Base-by-base conservation (phyloP, 345 rosid species). In the Cardamine occulta region DNA sequence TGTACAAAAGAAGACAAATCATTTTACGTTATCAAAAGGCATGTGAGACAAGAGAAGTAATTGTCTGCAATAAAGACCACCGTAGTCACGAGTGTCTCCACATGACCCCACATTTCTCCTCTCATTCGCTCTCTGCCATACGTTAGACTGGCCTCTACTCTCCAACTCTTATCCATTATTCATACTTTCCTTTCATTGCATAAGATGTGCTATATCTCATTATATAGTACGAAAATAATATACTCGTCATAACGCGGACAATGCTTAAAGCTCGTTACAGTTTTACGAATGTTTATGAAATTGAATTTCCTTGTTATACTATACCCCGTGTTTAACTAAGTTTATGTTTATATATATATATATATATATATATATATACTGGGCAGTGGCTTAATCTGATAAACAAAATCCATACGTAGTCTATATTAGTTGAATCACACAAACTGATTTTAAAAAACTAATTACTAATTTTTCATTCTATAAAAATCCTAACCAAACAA, bases 21-120 rank as follows among this genome's bases (percentile, higher is more conserved):
- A 66, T 66, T 48, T 63, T 42, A 29, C 35, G 52, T 53, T 73
- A 73, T 23, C 13, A 40, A 35, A 69, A 28, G 39, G 80, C 35
- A 67, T 31, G 76, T 68, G 85, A 84, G 88, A 89, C 86, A 87
- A 83, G 83, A 75, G 76, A 74, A 73, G 51, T 70, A 23, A 76
- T 78, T 57, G 81, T 78, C 77, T 78, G 77, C 42, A 64, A 65
- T 51, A 12, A 71, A 72, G 81, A 78, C 68, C 72, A 77, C 80
- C 73, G 73, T 70, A 65, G 61, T 70, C 73, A 71, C 68, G 73
- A 39, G 56, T 72, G 81, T 60, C 74, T 78, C 80, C 80, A 35
- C 37, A 35, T 55, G 74, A 70, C 80, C 75, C 66, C 66, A 63
- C 60, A 63, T 26, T 47, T 34, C 32, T 69, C 42, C 32, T 34